Base-by-base conservation (phyloP, 345 rosid genomes). In the Clarkia xantiana region DNA sequence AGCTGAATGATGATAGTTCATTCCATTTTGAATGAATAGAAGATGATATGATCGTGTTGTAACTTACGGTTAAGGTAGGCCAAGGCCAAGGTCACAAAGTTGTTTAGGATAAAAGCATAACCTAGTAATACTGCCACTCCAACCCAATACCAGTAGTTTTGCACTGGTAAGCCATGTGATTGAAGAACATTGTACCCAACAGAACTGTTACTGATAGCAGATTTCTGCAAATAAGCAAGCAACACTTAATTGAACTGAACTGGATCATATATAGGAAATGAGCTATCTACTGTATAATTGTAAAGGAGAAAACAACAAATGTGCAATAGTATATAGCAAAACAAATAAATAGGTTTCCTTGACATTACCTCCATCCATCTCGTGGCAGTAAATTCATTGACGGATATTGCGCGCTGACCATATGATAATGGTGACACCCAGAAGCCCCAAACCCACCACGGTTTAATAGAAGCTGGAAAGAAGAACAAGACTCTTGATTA, bases 401-500 rank as follows among this genome's bases (percentile, higher is more conserved):
- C 90, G 38, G 80, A 71, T 55, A 89, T 61, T 47, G 95, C 93
- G 23, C 81, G 71, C 58, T 85, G 95, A 36, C 67, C 90, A 60
- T 89, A 89, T 18, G 93, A 67, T 60, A 89, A 49, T 1, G 97
- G 95, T 11, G 97, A 84, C 44, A 89, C 15, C 97, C 97, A 89
- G 66, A 63, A 82, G n/a, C 73, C 97, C 97, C 97, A 89, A 40
- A 59, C 12, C 97, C 97, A 89, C 95, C 93, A 80, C 0, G 95
- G 85, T 44, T 78, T 82, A 53, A 84, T 80, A 54, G 58, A 56
- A 36, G 47, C 97, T 89, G 85, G 51, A 29, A 56, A 18, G 58
- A 18, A 53, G 9, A 53, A 25, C 10, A 39, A 19, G 18, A 48
- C 2, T 22, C 16, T 20, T 22, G 16, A 13, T 23, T 2, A n/a